A percentile compares a stretch with the other conserved stretches of the same genome.
These are phyloP conservation scores for Teunomyces tritomae DNA, from an alignment of 805 yeast genomes.

Conservation along the genomic window DNA sequence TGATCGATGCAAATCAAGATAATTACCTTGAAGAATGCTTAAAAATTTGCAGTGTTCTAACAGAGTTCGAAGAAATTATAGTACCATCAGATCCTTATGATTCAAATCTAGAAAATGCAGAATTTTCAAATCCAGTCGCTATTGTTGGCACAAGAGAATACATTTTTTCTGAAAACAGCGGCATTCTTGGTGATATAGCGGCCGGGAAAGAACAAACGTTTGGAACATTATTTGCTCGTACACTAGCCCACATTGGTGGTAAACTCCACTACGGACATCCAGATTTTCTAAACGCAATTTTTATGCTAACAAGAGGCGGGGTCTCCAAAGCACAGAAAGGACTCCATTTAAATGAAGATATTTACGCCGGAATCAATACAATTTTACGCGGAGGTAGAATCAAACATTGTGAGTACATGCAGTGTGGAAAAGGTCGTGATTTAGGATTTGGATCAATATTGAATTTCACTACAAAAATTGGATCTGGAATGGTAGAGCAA, in stretches of 20 bases:
- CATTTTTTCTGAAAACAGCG: conserved; percentile 88
- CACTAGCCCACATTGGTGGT: conserved; percentile 91
- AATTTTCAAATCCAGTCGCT: conserved; percentile 61
- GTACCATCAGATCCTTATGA: conserved; percentile 42
- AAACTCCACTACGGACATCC: conserved; percentile 97
- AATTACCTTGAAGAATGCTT: conserved; percentile 92
- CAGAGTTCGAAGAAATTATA: conserved; percentile 82
- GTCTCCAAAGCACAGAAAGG: conserved; percentile 94
- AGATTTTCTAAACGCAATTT: conserved; percentile 84
- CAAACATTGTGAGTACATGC: conserved; percentile 93
- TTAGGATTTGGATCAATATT: conserved; percentile 89
- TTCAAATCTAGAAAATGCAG: conserved; percentile 44
- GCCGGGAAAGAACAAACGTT: conserved; percentile 98
- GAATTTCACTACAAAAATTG: conserved; percentile 92
- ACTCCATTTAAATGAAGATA: conserved; percentile 89
- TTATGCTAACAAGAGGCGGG: conserved; percentile 95
- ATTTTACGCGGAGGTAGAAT: conserved; percentile 87
- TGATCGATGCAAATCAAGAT: conserved; percentile 95
- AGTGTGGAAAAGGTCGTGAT: conserved; percentile 97
- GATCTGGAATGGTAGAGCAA: conserved; percentile 99
- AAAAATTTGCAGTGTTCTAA: conserved; percentile 79
- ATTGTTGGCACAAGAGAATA: conserved; percentile 94
- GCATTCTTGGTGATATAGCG: conserved; percentile 92
- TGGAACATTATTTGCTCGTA: conserved; percentile 92
- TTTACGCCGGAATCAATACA: conserved; percentile 94